These are phyloP conservation scores for Micractinium sp. DNA, from an alignment of 139 green algal genomes.

Conservation along the genomic window DNA sequence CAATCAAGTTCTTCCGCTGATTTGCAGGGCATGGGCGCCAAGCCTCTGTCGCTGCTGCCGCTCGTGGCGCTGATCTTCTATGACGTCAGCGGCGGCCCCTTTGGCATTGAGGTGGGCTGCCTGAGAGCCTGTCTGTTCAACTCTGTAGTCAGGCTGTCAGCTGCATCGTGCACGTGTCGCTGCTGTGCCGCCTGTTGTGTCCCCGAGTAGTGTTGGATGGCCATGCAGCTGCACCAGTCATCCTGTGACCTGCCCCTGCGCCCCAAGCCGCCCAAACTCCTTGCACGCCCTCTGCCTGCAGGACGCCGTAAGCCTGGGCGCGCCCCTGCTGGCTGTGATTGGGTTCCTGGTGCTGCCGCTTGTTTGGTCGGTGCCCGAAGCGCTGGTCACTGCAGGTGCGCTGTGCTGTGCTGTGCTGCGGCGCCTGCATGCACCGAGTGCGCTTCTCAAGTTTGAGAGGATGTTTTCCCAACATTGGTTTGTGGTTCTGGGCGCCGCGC, in stretches of 20 bases:
- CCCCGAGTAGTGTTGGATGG: background rate
- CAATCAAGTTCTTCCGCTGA: background rate
- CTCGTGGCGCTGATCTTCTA: constrained; percentile 97
- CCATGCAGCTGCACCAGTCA: too few species aligned
- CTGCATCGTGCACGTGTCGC: background rate
- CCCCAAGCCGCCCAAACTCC: background rate
- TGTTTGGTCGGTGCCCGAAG: constrained; percentile 93
- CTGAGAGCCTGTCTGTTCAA: background rate
- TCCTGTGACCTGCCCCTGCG: background rate
- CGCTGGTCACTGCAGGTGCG: constrained; percentile 86
- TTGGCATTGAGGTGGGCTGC: constrained; percentile 85
- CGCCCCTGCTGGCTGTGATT: constrained; percentile 83
- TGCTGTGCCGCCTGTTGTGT: background rate
- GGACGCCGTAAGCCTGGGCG: constrained; percentile 71
- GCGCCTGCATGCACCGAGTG: too few species aligned
- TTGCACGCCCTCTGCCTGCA: background rate
- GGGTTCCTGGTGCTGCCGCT: constrained; percentile 85
- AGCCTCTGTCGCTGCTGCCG: constrained; percentile 83
- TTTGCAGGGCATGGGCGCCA: constrained; percentile 13
- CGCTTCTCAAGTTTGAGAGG: too few species aligned
- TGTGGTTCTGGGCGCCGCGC: too few species aligned
- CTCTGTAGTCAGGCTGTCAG: background rate
- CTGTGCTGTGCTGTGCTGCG: background rate
- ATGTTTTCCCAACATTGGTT: too few species aligned
- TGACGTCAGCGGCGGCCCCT: constrained; percentile 95